Conservation (phyloP, 345 rosid species). For the Eucalyptus polybractea region DNA sequence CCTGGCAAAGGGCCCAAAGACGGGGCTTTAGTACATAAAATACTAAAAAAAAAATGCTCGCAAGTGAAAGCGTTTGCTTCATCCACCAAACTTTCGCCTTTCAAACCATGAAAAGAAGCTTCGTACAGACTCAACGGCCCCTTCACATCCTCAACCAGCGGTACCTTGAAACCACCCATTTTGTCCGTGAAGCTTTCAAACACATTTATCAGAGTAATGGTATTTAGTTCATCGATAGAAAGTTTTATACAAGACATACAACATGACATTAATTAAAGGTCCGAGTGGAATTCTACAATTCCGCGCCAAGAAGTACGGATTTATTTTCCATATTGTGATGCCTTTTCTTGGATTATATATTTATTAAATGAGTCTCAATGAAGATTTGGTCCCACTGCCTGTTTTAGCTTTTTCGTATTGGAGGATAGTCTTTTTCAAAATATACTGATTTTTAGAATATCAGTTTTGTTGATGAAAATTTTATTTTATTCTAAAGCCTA, state of each 20-base stretch:
- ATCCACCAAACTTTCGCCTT: neutral
- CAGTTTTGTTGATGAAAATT: neutral
- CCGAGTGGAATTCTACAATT: neutral
- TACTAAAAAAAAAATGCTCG: neutral
- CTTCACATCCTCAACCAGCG: neutral
- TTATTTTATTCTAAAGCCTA: neutral
- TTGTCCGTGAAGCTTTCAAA: conserved; percentile 1
- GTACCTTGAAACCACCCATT: neutral
- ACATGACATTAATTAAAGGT: neutral
- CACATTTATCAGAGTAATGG: neutral
- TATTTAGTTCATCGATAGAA: neutral
- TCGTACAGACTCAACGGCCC: conserved; percentile 11
- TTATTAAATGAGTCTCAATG: neutral
- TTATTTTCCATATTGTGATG: neutral
- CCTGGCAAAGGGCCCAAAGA: too few relatives aligned
- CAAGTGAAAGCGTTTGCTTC: neutral
- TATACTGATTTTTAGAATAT: neutral
- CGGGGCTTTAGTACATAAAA: too few relatives aligned
- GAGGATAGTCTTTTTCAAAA: neutral
- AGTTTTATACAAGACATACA: neutral
- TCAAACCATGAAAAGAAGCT: conserved; percentile 1
- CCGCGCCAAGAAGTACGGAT: neutral
- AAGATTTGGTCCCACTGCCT: neutral
- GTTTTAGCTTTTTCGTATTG: neutral
- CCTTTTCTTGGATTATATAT: neutral